Percentiles rank a stretch among this genome's conserved stretches.
Conservation (phyloP, 257 asterid genomes). For the Nicotiana undulata region DNA sequence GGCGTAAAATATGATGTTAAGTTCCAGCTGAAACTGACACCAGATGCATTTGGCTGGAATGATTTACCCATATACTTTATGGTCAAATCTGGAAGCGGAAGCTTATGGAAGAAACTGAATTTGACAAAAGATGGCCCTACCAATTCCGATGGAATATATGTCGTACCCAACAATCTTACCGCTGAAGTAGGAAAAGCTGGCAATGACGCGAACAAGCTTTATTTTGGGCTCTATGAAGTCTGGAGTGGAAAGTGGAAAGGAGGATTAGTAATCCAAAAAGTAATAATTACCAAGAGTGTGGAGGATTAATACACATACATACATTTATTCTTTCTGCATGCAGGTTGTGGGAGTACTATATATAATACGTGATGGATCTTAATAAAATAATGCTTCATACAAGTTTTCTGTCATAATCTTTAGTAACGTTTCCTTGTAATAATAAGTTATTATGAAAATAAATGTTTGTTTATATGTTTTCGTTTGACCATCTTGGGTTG, state of each 20-base stretch:
- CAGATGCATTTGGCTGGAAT: not conserved
- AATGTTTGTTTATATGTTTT: not conserved
- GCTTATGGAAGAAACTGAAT: not conserved
- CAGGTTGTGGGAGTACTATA: no score
- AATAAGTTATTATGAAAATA: not conserved
- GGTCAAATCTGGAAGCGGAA: not conserved
- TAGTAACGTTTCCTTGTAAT: not conserved
- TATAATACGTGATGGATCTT: not conserved
- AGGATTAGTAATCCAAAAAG: constrained; percentile 7
- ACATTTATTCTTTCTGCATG: no score
- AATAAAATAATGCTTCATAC: not conserved
- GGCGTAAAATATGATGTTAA: not conserved
- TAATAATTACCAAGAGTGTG: not conserved
- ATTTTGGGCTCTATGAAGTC: constrained; percentile 29
- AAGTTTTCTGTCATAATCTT: not conserved
- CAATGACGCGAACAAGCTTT: constrained; percentile 4
- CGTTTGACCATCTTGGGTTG: not conserved
- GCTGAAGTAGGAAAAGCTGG: no score
- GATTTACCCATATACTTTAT: constrained; percentile 1
- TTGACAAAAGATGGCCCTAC: not conserved
- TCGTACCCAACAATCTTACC: not conserved
- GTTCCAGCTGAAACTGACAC: not conserved
- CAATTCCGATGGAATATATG: not conserved
- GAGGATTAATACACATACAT: not conserved
- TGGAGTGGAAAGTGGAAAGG: constrained; percentile 18